A percentile compares a stretch with the other conserved stretches of the same genome.
Conservation (phyloP, 2,329 filamentous ascomycete genomes). For the Zasmidium angulare region DNA sequence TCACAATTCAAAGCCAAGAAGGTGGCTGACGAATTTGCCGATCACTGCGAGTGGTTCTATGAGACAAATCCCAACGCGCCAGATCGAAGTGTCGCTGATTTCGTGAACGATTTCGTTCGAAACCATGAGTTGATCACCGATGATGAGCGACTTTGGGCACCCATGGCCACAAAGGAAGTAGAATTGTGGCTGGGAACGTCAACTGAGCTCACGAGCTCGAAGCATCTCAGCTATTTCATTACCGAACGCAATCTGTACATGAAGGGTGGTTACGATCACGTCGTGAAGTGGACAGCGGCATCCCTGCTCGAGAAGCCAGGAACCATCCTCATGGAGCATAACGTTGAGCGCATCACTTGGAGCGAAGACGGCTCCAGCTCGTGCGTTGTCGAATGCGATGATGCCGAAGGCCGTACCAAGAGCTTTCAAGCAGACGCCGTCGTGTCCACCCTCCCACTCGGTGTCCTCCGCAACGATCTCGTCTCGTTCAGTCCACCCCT, state of each 20-base stretch:
- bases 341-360: slow-evolving; percentile 43
- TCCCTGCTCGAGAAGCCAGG: slow-evolving; percentile 35
- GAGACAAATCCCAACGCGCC: slow-evolving; percentile 42
- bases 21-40: slow-evolving; percentile 47
- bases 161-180: slow-evolving; percentile 45
- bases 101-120: slow-evolving; percentile 42
- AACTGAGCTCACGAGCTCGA: slow-evolving; percentile 43
- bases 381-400: slow-evolving; percentile 29
- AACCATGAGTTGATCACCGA: slow-evolving; percentile 44
- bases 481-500: slow-evolving; percentile 42
- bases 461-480: slow-evolving; percentile 41
- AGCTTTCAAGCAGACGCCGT: slow-evolving; percentile 40
- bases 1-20: slow-evolving; percentile 50
- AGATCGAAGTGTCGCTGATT: slow-evolving; percentile 42
- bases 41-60: slow-evolving; percentile 45
- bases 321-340: slow-evolving; percentile 40
- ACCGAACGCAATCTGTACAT: slow-evolving; percentile 48
- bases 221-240: slow-evolving; percentile 45
- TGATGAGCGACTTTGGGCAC: slow-evolving; percentile 46
- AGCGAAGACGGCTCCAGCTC: slow-evolving; percentile 30
- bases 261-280: slow-evolving; percentile 47
- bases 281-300: slow-evolving; percentile 43
- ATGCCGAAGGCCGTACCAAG: slow-evolving; percentile 24
- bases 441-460: slow-evolving; percentile 42
- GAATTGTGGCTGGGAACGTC: slow-evolving; percentile 47